Evolutionary conservation across 768 basidiomycete species (phyloP).

Genomic region (Agrocybe praecox): DNA sequence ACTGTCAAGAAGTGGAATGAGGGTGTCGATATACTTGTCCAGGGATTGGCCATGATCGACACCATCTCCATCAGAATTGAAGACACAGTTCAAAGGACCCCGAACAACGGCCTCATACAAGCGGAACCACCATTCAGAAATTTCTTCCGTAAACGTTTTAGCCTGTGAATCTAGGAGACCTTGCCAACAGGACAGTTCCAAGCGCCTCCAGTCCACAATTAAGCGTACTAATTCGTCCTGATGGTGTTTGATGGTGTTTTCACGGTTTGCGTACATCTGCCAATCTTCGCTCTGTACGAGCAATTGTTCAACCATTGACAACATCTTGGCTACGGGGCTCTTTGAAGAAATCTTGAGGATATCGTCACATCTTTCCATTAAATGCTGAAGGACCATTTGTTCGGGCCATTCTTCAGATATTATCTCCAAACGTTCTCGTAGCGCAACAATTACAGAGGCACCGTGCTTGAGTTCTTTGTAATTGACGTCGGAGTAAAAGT

Average conservation of each 20-base stretch:
- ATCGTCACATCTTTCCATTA: constrained; percentile 68
- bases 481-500: constrained; percentile 87
- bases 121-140: constrained; percentile 84
- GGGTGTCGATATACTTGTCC: constrained; percentile 57
- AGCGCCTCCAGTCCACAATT: constrained; percentile 87
- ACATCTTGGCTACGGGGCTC: constrained; percentile 79
- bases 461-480: constrained; percentile 69
- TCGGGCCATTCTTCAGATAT: constrained; percentile 91
- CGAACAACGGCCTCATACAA: constrained; percentile 80
- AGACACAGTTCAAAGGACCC: constrained; percentile 52
- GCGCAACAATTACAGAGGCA: constrained; percentile 45
- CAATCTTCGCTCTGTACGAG: constrained; percentile 90
- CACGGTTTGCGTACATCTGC: constrained; percentile 95
- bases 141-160: constrained; percentile 48
- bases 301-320: constrained; percentile 84
- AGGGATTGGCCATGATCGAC: constrained; percentile 33
- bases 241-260: constrained; percentile 73
- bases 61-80: constrained; percentile 31
- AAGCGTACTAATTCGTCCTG: constrained; percentile 68
- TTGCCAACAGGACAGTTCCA: constrained; percentile 90
- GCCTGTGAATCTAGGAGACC: constrained; percentile 74
- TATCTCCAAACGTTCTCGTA: constrained; percentile 52
- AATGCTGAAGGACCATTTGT: constrained; percentile 93
- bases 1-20: constrained; percentile 79
- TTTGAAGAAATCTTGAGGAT: constrained; percentile 63